These are phyloP conservation scores for Microcera coccophila DNA, from an alignment of 2,329 filamentous ascomycete species.

Conservation along the genomic window DNA sequence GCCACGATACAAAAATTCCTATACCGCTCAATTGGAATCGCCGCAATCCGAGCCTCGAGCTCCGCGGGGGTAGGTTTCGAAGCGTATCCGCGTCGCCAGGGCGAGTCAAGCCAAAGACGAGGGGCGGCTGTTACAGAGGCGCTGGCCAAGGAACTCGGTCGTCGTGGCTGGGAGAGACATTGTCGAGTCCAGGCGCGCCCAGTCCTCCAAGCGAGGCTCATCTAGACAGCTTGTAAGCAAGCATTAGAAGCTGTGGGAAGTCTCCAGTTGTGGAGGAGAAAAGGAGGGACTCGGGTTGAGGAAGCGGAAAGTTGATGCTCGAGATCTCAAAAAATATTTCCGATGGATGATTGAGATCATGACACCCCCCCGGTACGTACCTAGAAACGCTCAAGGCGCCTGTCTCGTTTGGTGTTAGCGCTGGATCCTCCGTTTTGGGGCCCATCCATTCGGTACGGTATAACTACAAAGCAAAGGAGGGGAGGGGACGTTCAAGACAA, in stretches of 20 bases:
- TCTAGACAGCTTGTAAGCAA: slow-evolving; percentile 25
- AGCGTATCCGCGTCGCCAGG: background rate
- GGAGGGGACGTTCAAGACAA: no score
- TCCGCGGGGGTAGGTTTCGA: slow-evolving; percentile 32
- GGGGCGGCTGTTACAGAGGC: background rate
- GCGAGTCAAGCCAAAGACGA: background rate
- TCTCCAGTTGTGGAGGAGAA: background rate
- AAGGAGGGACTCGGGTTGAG: background rate
- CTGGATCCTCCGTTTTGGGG: no score
- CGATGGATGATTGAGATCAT: background rate
- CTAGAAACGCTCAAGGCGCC: no score
- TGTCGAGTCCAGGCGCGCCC: slow-evolving; percentile 37
- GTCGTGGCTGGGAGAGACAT: slow-evolving; percentile 26
- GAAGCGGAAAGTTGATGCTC: background rate
- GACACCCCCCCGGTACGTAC: background rate
- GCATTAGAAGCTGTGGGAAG: background rate
- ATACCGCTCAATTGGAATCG: slow-evolving; percentile 73
- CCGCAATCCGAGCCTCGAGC: slow-evolving; percentile 55
- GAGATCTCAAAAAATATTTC: background rate
- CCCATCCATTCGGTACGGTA: no score
- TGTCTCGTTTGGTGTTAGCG: background rate
- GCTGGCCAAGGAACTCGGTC: slow-evolving; percentile 8
- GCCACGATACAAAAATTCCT: slow-evolving; percentile 99
- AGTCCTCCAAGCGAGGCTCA: slow-evolving; percentile 37
- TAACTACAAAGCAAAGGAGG: no score